A percentile compares a stretch with the other conserved stretches of the same genome.
These are phyloP conservation scores for Fusarium falciforme DNA, from an alignment of 2,329 filamentous ascomycete genomes.

Conservation along the genomic window DNA sequence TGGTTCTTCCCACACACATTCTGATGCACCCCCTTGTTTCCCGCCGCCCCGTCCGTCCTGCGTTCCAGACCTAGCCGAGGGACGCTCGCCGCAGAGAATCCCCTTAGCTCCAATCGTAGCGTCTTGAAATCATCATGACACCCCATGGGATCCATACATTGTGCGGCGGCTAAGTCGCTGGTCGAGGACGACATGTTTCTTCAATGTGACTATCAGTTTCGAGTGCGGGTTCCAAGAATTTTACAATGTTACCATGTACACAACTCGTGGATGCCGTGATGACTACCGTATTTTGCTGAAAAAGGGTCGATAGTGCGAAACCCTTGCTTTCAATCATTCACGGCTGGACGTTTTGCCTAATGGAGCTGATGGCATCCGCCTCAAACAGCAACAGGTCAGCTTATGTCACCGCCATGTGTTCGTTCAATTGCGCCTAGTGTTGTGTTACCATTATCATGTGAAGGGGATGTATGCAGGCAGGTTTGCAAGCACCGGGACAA, in stretches of 20 bases:
- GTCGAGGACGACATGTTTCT: background rate
- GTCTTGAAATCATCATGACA: conserved; percentile 1
- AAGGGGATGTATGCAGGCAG: background rate
- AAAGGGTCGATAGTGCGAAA: background rate
- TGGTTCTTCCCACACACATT: background rate
- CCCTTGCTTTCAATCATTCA: background rate
- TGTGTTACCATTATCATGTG: background rate
- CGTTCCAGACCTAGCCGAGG: background rate
- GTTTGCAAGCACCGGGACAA: background rate
- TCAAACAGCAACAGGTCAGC: background rate
- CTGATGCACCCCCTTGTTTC: conserved; percentile 5
- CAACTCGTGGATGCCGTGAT: background rate
- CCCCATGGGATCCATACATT: background rate
- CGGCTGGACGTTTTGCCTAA: background rate
- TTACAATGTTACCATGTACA: background rate
- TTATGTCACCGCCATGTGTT: background rate
- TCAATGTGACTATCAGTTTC: background rate
- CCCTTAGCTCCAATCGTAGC: conserved; percentile 1
- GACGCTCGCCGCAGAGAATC: background rate
- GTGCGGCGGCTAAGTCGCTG: background rate
- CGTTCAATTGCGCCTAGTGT: background rate
- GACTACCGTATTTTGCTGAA: background rate
- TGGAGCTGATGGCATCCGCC: background rate
- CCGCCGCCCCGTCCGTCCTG: background rate
- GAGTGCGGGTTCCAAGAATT: background rate